Evolutionary conservation across 2,329 filamentous ascomycete genomes (phyloP), one percentile per base, ranked within the genome.

Genomic region (Penicillium brasilianum): DNA sequence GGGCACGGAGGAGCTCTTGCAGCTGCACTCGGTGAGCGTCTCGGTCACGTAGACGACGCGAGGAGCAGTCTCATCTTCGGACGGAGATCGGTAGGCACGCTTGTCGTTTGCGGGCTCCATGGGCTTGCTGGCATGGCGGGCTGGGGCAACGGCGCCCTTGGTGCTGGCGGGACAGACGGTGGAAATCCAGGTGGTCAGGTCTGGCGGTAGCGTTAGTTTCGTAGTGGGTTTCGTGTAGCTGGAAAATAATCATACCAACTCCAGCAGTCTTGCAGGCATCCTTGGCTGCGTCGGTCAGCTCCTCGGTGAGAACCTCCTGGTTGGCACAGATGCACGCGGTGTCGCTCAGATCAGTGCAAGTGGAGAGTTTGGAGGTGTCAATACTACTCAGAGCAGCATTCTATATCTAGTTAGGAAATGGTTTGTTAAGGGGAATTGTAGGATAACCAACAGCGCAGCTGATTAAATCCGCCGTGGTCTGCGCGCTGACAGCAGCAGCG

Each of bases 41-140:
- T 68, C 62, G 14, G 68, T 70, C 18, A 70, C 65, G 20, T 68
- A 69, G 43, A 69, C 55, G 20, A 67, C 65, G 25, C 50, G 66
- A 2, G 59, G 60, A 13, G 34, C 48, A 13, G 58, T 57, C 5
- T 52, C 11, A 13, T 50, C 30, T 11, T 60, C 55, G 14, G 60
- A 59, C 0, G 52, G 20, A 14, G 37, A 16, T 34, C 59, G 55
- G 41, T 57, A 63, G 34, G 65, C 68, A 10, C 68, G 67, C 60
- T 64, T 60, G 18, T 43, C 25, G n/a, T n/a, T 53, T 16, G 57
- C 64, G 9, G 51, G 65, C 28, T 65, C 14, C 68, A 70, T 70
- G 46, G 68, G 68, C 8, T 44, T 59, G 56, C 64, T 63, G 20
- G 61, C 64, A 44, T 70, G 65, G n/a, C 67, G 62, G 36, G 58